Evolutionary conservation across 2,329 filamentous ascomycete species (phyloP), one percentile per base, ranked within the genome.

Genomic region (Colletotrichum sp.): DNA sequence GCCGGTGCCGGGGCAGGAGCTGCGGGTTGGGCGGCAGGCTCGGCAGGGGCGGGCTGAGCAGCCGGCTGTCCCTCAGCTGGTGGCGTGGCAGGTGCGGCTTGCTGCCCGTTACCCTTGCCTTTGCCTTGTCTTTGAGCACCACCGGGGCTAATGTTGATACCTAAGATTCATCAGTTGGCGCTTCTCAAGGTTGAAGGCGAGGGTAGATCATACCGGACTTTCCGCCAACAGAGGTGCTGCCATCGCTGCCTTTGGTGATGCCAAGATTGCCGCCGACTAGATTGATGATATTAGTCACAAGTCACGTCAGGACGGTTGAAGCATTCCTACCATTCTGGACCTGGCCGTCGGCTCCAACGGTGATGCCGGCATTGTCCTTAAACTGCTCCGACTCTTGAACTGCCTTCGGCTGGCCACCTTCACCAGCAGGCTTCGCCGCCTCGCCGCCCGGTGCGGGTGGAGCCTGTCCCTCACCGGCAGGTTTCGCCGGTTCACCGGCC

Each of bases 221-320:
- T 26, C 73, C 73, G 9, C 73, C 69, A 18, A 76, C 73, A 6
- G 73, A 76, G 15, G 73, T 76, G 26, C 73, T 76, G 10, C 73
- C 73, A 26, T 76, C 73, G 8, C 73, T 76, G 6, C 73, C 73
- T 18, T 76, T 76, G 15, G 69, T 76, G n/a, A 76, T 76, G 7
- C 73, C 73, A 2, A 76, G 57, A n/a, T 76, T 68, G 10, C 73
- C 73, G n/a, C 73, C 73, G 13, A 76, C 73, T 76, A 24, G 2
- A 2, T 12, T 16, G 6, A 32, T 16, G 12, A 21, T 72, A 30
- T 60, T 62, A 34, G 28, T 32, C 15, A 0, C 1, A 18, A 13
- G 13, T 13, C 2, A 15, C 0, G 28, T 0, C 5, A 8, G 28
- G 28, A 34, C 15, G n/a, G 34, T n/a, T 9, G 44, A 52, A 8